Conservation (phyloP, 225 moss, liverwort and hornwort species). For the Marchantia polymorpha region DNA sequence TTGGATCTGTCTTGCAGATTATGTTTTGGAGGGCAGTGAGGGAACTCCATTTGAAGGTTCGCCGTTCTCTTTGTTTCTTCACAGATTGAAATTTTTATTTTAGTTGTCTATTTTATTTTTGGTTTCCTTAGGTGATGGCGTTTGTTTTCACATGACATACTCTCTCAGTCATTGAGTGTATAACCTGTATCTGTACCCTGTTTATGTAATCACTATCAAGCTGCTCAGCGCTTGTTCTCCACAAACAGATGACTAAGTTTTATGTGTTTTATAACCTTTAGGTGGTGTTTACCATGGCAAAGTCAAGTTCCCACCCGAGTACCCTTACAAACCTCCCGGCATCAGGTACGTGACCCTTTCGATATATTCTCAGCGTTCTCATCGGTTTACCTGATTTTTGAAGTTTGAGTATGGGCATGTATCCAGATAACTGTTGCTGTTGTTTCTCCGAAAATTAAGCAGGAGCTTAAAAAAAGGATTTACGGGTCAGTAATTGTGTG, state of each 20-base stretch:
- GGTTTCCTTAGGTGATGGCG: not conserved
- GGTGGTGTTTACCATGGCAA: conserved; percentile 99
- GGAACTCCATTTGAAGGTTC: conserved; percentile 95
- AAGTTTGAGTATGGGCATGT: not conserved
- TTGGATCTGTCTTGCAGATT: conserved; percentile 54
- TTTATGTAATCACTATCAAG: not conserved
- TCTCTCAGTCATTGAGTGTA: not conserved
- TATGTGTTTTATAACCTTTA: conserved; percentile 27
- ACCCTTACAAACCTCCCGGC: conserved; percentile 87
- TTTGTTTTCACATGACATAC: not conserved
- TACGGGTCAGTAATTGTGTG: not conserved
- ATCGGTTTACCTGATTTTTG: not conserved
- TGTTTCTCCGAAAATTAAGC: not conserved
- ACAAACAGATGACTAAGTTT: not conserved
- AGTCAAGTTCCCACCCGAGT: conserved; percentile 95
- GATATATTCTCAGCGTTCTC: not conserved
- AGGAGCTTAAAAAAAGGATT: not conserved
- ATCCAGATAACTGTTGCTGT: not conserved
- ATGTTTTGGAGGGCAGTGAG: conserved; percentile 94
- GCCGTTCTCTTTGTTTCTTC: not conserved
- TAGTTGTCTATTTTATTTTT: no score
- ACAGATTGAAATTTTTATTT: not conserved
- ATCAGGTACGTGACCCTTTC: conserved; percentile 43
- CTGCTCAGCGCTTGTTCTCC: not conserved
- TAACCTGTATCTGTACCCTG: not conserved